phyloP scores from a whole-genome alignment of 345 rosid species.

The Bruguiera gymnorhiza region DNA sequence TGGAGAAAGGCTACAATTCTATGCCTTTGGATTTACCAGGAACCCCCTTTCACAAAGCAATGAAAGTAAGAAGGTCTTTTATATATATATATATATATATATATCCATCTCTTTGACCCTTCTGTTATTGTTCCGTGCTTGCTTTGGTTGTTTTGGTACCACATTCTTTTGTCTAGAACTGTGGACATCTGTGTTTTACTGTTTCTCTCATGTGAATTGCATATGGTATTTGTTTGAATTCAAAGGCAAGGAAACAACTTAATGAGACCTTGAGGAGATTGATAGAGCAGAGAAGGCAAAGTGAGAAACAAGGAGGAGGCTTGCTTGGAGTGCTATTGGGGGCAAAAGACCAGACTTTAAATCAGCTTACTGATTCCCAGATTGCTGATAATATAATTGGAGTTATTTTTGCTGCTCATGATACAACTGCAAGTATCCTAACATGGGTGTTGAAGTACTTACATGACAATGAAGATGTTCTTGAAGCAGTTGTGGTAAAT shows the following conservation, averaged over 20 bases:
- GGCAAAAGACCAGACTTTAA: slow-evolving; percentile 39
- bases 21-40: slow-evolving; percentile 89
- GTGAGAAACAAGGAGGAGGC: slow-evolving; percentile 45
- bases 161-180: too few species aligned
- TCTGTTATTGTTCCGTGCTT: too few species aligned
- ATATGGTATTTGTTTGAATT: background rate
- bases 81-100: too few species aligned
- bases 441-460: slow-evolving; percentile 90
- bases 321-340: slow-evolving; percentile 59
- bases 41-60: slow-evolving; percentile 72
- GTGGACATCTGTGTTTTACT: too few species aligned
- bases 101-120: background rate
- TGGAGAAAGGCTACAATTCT: slow-evolving; percentile 88
- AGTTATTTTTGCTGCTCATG: slow-evolving; percentile 93
- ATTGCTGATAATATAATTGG: slow-evolving; percentile 92
- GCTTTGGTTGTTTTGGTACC: too few species aligned
- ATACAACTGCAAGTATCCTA: slow-evolving; percentile 79
- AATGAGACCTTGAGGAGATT: slow-evolving; percentile 49
- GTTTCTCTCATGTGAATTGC: too few species aligned
- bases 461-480: slow-evolving; percentile 56
- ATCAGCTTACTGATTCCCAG: slow-evolving; percentile 62
- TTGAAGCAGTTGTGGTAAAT: slow-evolving; percentile 62
- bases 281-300: slow-evolving; percentile 61
- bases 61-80: slow-evolving; percentile 46
- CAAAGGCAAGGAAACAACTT: slow-evolving; percentile 67